Base-by-base conservation (phyloP, 2,329 filamentous ascomycete genomes). In the Colletotrichum navitas region DNA sequence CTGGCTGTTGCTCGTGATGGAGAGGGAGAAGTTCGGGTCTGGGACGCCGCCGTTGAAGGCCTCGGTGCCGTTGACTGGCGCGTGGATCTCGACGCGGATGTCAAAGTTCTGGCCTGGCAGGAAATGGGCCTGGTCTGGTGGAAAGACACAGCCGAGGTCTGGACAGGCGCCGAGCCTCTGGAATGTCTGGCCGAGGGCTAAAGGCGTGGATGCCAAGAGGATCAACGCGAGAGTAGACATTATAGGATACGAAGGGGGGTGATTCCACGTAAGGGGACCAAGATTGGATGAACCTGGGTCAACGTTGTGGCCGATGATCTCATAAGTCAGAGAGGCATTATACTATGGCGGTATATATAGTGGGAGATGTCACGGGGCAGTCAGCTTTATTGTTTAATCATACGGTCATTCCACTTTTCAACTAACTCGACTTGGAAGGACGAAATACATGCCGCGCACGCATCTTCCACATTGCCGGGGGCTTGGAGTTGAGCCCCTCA, bases 91-190 rank as follows among this genome's bases (percentile, higher is more conserved):
- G 72, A 95, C 88, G 72, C 93, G 91, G 73, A 96, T 91, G 79
- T 96, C 93, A 78, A 96, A 96, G 79, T 89, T 92, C 82, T 95
- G 93, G 14, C 93, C 93, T 8, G 93, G 91, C 1, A 96, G 87
- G 83, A 96, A 96, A 77, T 96, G 93, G 74, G 92, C 90, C 82
- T 89, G 87, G 74, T 90, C 88, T 0, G 89, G 89, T 12, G 89
- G 89, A 18, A 91, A 81, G 59, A 91, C 81, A 75, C 89, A 90
- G 73, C 89, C 89, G n/a, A 91, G 84, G 47, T 83, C 83, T 11
- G 88, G 88, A 77, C 89, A 91, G 29, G 85, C 85, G 73, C 89
- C 89, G 32, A 90, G 83, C 54, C 89, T 84, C 79, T 88, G 88
- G 80, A 84, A 90, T 43, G 87, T 89, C 81, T 90, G 88, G 29